Conservation (phyloP, 148 eudicot genomes). For the Vaccinium myrtillus region DNA sequence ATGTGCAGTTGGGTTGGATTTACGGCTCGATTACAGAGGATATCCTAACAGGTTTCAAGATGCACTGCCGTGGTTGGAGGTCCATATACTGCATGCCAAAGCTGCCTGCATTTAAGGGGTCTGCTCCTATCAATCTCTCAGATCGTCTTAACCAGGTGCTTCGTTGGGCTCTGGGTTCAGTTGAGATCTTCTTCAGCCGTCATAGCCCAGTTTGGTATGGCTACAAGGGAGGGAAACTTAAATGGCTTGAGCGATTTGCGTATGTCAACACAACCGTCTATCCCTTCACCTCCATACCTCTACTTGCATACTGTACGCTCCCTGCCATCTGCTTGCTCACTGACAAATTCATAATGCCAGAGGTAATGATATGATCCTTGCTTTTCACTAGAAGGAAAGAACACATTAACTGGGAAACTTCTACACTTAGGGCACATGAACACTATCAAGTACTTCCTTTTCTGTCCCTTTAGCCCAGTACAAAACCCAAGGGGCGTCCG, state of each 20-base stretch:
- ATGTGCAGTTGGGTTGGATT: constrained; percentile 95
- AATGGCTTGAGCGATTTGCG: constrained; percentile 91
- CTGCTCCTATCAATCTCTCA: constrained; percentile 94
- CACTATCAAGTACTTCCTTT: background rate
- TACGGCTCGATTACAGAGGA: constrained; percentile 98
- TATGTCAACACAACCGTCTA: constrained; percentile 90
- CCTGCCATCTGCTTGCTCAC: constrained; percentile 98
- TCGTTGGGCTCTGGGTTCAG: constrained; percentile 99
- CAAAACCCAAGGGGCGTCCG: background rate
- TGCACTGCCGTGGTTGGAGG: constrained; percentile 99
- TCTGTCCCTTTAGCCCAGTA: background rate
- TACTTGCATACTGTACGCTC: constrained; percentile 88
- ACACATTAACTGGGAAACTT: background rate
- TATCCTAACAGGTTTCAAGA: constrained; percentile 96
- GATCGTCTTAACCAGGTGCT: constrained; percentile 98
- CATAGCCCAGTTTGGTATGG: constrained; percentile 94
- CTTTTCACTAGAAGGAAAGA: background rate
- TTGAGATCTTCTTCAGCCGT: constrained; percentile 93
- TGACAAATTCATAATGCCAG: constrained; percentile 98
- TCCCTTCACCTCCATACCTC: constrained; percentile 93
- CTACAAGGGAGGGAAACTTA: constrained; percentile 80
- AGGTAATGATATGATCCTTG: constrained; percentile 47
- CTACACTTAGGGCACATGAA: background rate
- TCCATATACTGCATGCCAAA: constrained; percentile 98
- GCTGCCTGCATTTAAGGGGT: constrained; percentile 85